Evolutionary conservation across 192 early-diverging fungal genomes (phyloP), one percentile per base, ranked within the genome.

Genomic region (Dissophora globulifera): DNA sequence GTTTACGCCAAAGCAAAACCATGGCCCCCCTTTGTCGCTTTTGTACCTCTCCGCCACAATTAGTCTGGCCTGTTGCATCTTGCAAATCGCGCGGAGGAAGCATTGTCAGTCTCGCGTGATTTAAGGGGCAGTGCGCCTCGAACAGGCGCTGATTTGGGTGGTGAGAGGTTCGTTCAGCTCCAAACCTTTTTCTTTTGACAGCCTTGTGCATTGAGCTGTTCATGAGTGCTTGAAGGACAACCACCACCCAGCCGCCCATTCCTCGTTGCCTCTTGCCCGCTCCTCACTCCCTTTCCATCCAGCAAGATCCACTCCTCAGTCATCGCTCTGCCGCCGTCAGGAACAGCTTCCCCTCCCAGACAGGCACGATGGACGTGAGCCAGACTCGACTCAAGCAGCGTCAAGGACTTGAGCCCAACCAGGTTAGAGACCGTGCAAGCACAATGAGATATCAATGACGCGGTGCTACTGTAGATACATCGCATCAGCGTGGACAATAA

Each of bases 321-420:
- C 20, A 10, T 38, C 38, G 40, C 33, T 22, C 43, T 67, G 40
- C 42, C 20, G n/a, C n/a, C n/a, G n/a, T n/a, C n/a, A n/a, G 50
- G 3, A 15, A 46, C 29, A 19, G 55, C 23, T n/a, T n/a, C n/a
- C n/a, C 30, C 65, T 16, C 30, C 12, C 62, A 13, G 57, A 60
- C 47, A 76, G 63, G 61, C 72, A 62, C 63, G 50, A 76, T 76
- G 72, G 72, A 76, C 35, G 46, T 55, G 51, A 25, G 43, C 47
- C 69, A 48, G 3, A 7, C 69, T 49, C 32, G 70, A 22, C 63
- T 56, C 29, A 76, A 76, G 63, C 69, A 64, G 49, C 57, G 72
- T 6, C 64, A 61, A 52, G 58, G 72, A 54, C 63, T 63, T 53
- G 72, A 76, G 72, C 72, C 72, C 33, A 67, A 50, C n/a, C 62